A percentile compares a stretch with the other conserved stretches of the same genome.
Conservation (phyloP, 495 filamentous ascomycete genomes). For the Hypoxylon cercidicola region DNA sequence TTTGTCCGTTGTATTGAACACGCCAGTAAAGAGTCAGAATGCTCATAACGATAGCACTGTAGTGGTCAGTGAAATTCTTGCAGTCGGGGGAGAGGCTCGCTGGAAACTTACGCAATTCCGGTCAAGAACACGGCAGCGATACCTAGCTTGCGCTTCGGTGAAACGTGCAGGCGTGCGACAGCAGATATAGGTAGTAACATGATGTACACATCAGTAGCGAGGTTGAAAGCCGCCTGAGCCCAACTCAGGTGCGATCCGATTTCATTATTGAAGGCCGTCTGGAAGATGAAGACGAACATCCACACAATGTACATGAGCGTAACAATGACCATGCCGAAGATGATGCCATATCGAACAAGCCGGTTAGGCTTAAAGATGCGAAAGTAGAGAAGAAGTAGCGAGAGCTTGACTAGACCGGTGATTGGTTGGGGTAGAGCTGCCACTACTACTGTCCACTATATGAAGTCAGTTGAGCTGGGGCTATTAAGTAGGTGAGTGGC, state of each 20-base stretch:
- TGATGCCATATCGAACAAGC: constrained; percentile 10
- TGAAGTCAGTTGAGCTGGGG: not conserved
- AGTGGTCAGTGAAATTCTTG: too few relatives aligned
- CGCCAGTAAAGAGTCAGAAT: too few relatives aligned
- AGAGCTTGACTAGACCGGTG: constrained; percentile 3
- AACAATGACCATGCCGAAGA: constrained; percentile 4
- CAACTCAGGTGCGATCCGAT: not conserved
- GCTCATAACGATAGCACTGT: too few relatives aligned
- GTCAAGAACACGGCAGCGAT: constrained; percentile 6
- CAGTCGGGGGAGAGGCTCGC: too few relatives aligned
- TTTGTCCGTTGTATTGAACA: too few relatives aligned
- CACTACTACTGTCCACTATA: constrained; percentile 3
- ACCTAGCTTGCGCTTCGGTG: constrained; percentile 4
- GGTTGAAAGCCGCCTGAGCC: constrained; percentile 7
- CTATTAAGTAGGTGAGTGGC: not conserved
- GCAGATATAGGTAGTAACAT: constrained; percentile 2
- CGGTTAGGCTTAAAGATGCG: constrained; percentile 7
- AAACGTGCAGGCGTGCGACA: not conserved
- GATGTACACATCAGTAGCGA: constrained; percentile 9
- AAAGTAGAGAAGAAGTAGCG: constrained; percentile 1
- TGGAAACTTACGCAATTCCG: constrained; percentile 2
- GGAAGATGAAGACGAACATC: constrained; percentile 12
- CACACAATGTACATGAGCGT: constrained; percentile 5
- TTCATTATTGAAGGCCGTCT: not conserved
- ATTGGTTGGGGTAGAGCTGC: constrained; percentile 4